These are phyloP conservation scores for Filobasidium wieringae DNA, from an alignment of 768 basidiomycete genomes.

Conservation along the genomic window DNA sequence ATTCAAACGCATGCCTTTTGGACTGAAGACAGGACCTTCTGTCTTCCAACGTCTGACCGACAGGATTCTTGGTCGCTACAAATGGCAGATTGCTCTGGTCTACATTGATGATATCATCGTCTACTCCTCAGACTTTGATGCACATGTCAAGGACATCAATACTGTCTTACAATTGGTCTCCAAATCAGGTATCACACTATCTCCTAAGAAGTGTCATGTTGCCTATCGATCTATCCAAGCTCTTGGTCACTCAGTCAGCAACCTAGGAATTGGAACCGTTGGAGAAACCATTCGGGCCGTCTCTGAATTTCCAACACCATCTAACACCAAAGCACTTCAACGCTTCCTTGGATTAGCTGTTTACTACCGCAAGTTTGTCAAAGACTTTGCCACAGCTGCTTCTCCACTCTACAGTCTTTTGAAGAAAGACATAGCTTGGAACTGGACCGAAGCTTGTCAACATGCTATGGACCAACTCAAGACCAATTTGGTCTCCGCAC, in stretches of 20 bases:
- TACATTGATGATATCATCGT: conserved; percentile 7
- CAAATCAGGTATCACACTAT: conserved; percentile 9
- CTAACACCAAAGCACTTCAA: conserved; percentile 13
- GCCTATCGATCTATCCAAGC: conserved; percentile 6
- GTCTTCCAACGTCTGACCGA: conserved; percentile 8
- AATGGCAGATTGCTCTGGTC: conserved; percentile 4
- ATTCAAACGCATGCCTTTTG: conserved; percentile 8
- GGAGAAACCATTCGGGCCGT: background rate
- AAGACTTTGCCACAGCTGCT: conserved; percentile 15
- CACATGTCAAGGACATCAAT: conserved; percentile 26
- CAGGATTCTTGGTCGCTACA: background rate
- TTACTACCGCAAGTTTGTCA: conserved; percentile 26
- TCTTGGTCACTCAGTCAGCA: conserved; percentile 6
- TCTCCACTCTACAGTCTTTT: conserved; percentile 10
- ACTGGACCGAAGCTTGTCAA: background rate
- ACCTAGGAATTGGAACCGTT: conserved; percentile 4
- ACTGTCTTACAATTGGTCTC: conserved; percentile 1
- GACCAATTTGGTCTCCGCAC: background rate
- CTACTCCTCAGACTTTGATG: background rate
- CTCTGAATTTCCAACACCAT: conserved; percentile 25
- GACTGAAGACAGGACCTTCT: conserved; percentile 3
- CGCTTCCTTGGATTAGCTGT: conserved; percentile 21
- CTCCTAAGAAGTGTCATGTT: conserved; percentile 4
- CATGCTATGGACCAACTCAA: conserved; percentile 10
- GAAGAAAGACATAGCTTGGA: conserved; percentile 5